Base-by-base conservation (phyloP, 805 yeast genomes). In the Saccharomycopsis babjevae region DNA sequence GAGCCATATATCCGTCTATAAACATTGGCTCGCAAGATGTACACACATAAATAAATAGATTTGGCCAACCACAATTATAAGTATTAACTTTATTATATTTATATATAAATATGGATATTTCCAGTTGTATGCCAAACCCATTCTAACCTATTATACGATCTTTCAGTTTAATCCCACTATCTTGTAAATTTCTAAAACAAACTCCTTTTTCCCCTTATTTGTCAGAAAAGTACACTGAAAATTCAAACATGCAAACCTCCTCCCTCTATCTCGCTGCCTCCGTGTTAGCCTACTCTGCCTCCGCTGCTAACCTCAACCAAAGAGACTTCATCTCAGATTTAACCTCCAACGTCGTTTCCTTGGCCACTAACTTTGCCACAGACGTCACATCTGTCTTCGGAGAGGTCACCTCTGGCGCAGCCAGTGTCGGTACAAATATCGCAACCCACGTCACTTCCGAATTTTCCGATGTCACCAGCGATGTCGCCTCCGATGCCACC, bases 361-460 rank as follows among this genome's bases (percentile, higher is more conserved):
- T 34, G 2, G 58, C 56, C 28, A 46, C 58, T 20, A 16, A 28
- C 40, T 8, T 46, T 25, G 54, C 57, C 43, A 43, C 39, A 40
- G 61, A 38, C 22, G 62, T 36, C 39, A 52, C 57, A 22, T 54
- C 59, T 25, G 62, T 50, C 25, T 55, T 52, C 25, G 59, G 59
- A 18, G 64, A 18, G 42, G 57, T 40, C 32, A 54, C 59, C 57
- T 39, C 54, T 38, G 61, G 34, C 42, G 61, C 43, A 36, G 59
- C 57, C 28, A 25, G 55, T 8, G 60, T 36, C 25, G 63, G 58
- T 55, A 54, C 58, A 15, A 46, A 46, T 22, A 57, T 28, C 22
- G 59, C 61, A 55, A 28, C 42, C 30, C 36, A 40, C 38, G 62
- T 38, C 38, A 57, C 62, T 11, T 59, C 61, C 13, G 61, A 32